These are phyloP conservation scores for Helotiales sp. DNA, from an alignment of 2,329 filamentous ascomycete species.

Conservation along the genomic window DNA sequence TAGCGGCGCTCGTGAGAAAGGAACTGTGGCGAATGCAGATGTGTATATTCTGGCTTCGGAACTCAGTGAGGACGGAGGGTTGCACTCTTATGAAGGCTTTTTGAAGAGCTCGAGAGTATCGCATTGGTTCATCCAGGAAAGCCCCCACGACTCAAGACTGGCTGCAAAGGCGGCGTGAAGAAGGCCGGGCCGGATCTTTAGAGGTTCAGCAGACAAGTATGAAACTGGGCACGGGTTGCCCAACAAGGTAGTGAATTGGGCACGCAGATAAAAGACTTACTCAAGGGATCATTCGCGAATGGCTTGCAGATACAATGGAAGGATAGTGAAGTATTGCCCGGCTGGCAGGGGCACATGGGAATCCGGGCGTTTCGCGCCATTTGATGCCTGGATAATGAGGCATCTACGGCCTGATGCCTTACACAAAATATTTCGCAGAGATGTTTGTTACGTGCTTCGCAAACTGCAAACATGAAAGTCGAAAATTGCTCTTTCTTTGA, in stretches of 20 bases:
- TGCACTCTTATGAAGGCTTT: slow-evolving; percentile 28
- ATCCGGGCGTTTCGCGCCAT: no score
- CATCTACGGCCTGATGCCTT: neutral
- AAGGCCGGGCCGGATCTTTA: neutral
- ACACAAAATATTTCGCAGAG: neutral
- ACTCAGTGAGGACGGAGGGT: slow-evolving; percentile 14
- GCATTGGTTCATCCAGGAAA: slow-evolving; percentile 33
- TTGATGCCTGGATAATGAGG: neutral
- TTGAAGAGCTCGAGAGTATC: slow-evolving; percentile 33
- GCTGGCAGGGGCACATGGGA: slow-evolving; percentile 7
- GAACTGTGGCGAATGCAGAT: slow-evolving; percentile 37
- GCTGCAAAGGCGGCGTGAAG: slow-evolving; percentile 17
- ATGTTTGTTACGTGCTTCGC: neutral
- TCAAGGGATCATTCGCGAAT: neutral
- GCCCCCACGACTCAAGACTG: slow-evolving; percentile 17
- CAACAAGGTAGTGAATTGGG: neutral
- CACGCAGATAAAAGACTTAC: neutral
- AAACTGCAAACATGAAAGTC: neutral
- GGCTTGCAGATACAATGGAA: neutral
- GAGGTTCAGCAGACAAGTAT: neutral
- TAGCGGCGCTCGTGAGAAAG: slow-evolving; percentile 19
- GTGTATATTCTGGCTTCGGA: slow-evolving; percentile 26
- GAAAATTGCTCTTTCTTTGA: neutral
- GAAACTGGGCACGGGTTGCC: neutral
- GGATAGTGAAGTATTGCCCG: neutral